These are phyloP conservation scores for Trichoderma sp. DNA, from an alignment of 2,329 filamentous ascomycete genomes.

Conservation along the genomic window DNA sequence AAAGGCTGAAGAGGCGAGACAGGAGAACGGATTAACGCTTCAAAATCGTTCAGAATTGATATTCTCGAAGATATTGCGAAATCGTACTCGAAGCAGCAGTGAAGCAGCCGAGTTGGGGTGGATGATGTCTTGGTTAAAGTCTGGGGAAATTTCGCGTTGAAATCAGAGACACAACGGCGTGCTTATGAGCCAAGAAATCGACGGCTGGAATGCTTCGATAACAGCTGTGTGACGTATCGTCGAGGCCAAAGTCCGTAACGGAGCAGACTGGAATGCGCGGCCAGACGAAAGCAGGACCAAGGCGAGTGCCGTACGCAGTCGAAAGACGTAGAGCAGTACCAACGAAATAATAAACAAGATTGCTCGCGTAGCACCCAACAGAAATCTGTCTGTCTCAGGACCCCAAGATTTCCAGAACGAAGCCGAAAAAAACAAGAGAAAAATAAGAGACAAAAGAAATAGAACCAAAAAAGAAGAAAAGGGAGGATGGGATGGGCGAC, in stretches of 20 bases:
- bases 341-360: background rate
- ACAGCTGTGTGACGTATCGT: background rate
- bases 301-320: background rate
- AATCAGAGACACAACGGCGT: slow-evolving; percentile 8
- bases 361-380: slow-evolving; percentile 4
- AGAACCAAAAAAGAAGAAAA: slow-evolving; percentile 12
- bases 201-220: slow-evolving; percentile 19
- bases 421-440: background rate
- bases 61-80: background rate
- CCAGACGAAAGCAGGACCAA: slow-evolving; percentile 5
- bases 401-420: background rate
- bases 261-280: slow-evolving; percentile 23
- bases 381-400: background rate
- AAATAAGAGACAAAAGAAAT: slow-evolving; percentile 32
- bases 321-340: background rate
- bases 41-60: background rate
- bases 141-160: background rate
- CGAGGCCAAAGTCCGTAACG: background rate
- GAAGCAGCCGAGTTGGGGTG: background rate
- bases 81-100: background rate
- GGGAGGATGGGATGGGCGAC: slow-evolving; percentile 6
- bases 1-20: background rate
- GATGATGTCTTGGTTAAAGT: slow-evolving; percentile 5
- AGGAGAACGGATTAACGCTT: background rate
- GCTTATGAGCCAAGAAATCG: background rate